Percentiles rank a stretch among this genome's conserved stretches.
These are phyloP conservation scores for Fraxinus pennsylvanica DNA, from an alignment of 257 asterid genomes.

Conservation along the genomic window DNA sequence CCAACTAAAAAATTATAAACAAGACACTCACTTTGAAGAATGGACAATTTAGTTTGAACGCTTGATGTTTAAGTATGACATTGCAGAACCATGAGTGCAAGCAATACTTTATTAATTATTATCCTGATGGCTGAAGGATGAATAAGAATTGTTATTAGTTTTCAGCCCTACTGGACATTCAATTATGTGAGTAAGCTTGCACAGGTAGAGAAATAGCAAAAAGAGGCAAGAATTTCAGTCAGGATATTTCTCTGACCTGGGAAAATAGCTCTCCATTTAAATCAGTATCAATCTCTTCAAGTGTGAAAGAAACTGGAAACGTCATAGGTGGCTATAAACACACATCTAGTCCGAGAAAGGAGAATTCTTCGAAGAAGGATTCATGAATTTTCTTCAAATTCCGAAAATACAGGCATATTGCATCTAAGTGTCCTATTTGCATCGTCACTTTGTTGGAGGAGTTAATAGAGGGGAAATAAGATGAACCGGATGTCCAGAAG, in stretches of 20 bases:
- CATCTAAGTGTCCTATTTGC: background rate
- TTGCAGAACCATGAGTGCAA: background rate
- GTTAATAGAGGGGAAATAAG: background rate
- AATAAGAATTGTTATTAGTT: background rate
- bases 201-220: background rate
- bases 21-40: background rate
- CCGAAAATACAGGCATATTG: background rate
- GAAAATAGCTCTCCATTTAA: background rate
- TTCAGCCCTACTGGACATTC: background rate
- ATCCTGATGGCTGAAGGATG: background rate
- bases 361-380: background rate
- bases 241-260: background rate
- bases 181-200: background rate
- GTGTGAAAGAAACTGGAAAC: background rate
- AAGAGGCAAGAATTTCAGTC: background rate
- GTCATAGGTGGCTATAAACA: background rate
- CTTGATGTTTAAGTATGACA: background rate
- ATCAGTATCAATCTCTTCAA: background rate
- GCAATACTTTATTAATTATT: background rate
- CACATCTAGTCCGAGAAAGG: background rate
- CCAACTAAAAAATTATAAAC: background rate
- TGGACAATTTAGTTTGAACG: background rate
- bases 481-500: background rate
- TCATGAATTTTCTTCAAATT: background rate
- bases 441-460: background rate